Conservation (phyloP, 176 grass and related monocot genomes). For the Triticum dicoccoides region DNA sequence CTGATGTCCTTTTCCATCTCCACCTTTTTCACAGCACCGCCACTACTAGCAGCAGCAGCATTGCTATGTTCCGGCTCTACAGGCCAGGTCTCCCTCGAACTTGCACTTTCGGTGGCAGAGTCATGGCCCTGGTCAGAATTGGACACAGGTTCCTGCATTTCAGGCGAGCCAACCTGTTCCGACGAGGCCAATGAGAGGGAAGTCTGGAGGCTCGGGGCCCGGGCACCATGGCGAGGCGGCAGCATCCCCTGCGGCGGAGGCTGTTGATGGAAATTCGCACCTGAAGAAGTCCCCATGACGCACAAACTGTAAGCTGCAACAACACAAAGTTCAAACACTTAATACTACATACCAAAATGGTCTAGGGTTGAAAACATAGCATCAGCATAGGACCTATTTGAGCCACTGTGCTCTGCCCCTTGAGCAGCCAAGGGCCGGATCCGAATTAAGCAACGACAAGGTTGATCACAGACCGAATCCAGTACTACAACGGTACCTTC, state of each 20-base stretch:
- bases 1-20: constrained; percentile 65
- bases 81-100: constrained; percentile 90
- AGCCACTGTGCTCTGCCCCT: neutral
- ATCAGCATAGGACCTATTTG: neutral
- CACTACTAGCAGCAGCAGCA: neutral
- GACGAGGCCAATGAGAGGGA: constrained; percentile 85
- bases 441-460: neutral
- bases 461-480: neutral
- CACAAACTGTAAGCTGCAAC: constrained; percentile 20
- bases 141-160: constrained; percentile 75
- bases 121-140: constrained; percentile 84
- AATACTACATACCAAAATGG: neutral
- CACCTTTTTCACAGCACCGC: constrained; percentile 29
- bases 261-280: constrained; percentile 66
- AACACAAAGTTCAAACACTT: constrained; percentile 1
- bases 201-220: constrained; percentile 62
- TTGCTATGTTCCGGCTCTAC: constrained; percentile 54
- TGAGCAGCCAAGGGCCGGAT: neutral
- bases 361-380: neutral
- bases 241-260: constrained; percentile 62
- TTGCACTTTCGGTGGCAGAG: constrained; percentile 88
- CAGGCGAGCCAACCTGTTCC: constrained; percentile 69
- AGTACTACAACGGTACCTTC: neutral
- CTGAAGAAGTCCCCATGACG: constrained; percentile 76
- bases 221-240: constrained; percentile 42